These are phyloP conservation scores for Venturia carpophila DNA, from an alignment of 2,329 filamentous ascomycete species.

Conservation along the genomic window DNA sequence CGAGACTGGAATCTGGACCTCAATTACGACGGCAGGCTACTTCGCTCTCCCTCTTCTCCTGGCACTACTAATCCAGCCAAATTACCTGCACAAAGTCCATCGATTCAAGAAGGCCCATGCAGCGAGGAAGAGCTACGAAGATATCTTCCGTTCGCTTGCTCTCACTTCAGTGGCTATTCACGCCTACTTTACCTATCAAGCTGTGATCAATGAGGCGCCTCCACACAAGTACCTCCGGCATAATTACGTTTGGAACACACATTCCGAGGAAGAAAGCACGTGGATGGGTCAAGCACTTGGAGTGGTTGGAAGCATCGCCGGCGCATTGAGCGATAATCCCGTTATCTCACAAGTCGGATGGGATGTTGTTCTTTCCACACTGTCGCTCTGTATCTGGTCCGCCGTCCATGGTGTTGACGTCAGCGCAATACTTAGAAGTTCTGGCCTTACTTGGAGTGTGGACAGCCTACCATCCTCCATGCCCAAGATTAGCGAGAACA, in stretches of 20 bases:
- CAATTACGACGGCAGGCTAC: neutral
- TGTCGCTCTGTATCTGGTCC: slow-evolving; percentile 52
- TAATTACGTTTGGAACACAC: slow-evolving; percentile 30
- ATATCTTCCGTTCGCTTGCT: slow-evolving; percentile 6
- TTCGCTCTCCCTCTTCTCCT: slow-evolving; percentile 11
- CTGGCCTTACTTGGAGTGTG: slow-evolving; percentile 27
- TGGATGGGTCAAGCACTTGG: slow-evolving; percentile 41
- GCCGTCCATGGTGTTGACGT: slow-evolving; percentile 46
- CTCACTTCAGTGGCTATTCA: neutral
- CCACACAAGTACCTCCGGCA: slow-evolving; percentile 22
- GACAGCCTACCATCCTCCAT: neutral
- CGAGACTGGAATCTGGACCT: slow-evolving; percentile 2
- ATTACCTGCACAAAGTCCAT: slow-evolving; percentile 8
- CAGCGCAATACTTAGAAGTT: slow-evolving; percentile 40
- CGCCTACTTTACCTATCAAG: neutral
- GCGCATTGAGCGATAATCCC: slow-evolving; percentile 49
- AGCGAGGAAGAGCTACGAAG: slow-evolving; percentile 13
- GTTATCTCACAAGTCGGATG: slow-evolving; percentile 49
- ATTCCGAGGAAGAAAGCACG: slow-evolving; percentile 41
- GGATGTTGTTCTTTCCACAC: slow-evolving; percentile 50
- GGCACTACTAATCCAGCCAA: neutral
- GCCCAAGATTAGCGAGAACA: neutral
- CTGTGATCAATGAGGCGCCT: slow-evolving; percentile 6
- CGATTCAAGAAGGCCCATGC: neutral
- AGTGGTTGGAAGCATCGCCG: slow-evolving; percentile 41